Percentiles rank a stretch among this genome's conserved stretches.
Conservation (phyloP, 257 asterid genomes). For the Capsicum baccatum region DNA sequence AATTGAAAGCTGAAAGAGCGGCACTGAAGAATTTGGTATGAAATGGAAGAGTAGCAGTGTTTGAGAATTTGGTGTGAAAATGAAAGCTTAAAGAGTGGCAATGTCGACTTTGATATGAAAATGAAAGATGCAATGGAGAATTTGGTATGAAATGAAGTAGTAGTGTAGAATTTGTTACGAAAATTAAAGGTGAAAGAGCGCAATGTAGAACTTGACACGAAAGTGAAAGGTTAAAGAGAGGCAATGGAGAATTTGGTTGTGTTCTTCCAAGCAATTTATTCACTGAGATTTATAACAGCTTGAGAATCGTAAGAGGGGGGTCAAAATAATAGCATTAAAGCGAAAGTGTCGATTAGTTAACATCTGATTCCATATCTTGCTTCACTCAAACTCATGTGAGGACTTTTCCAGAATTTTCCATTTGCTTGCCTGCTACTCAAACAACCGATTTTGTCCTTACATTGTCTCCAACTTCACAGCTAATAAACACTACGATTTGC, state of each 20-base stretch:
- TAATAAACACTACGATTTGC: no score
- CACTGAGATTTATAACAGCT: not conserved
- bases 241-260: not conserved
- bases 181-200: not conserved
- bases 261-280: not conserved
- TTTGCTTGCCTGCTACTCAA: no score
- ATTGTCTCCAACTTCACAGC: no score
- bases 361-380: no score
- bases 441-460: no score
- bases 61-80: not conserved
- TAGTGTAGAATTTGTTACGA: not conserved
- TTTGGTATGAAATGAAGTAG: not conserved
- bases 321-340: no score
- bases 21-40: not conserved
- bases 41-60: not conserved
- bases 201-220: not conserved
- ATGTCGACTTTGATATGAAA: not conserved
- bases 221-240: not conserved
- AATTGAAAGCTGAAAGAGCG: not conserved
- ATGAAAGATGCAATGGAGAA: not conserved
- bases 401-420: no score
- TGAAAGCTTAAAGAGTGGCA: not conserved
- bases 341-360: no score
- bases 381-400: no score
- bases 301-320: no score